Evolutionary conservation across 106 monocot genomes (phyloP), one percentile per base, ranked within the genome.

Genomic region (Gastrodia elata): DNA sequence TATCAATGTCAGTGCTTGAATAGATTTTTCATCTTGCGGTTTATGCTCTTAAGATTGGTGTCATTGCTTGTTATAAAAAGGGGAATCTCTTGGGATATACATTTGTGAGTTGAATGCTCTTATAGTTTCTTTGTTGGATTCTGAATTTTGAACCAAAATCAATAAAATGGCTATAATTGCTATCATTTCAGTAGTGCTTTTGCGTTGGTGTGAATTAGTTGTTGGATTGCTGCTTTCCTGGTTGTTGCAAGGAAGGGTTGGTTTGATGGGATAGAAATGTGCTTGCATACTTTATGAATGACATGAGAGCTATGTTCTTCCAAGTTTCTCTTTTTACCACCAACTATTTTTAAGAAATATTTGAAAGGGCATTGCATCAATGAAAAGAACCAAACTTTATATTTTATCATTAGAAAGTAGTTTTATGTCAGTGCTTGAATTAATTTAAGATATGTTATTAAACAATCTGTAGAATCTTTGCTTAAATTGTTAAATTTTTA

Each of bases 1-100:
- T 14, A 28, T 76, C 67, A 76, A 76, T 55, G 71, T 32, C 57
- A 38, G 78, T 38, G 78, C 72, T 24, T 75, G 41, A 71, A 64
- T 32, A 40, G 8, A 15, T 67, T 37, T 15, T 26, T 22, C 9
- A 26, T 18, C 22, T 70, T 11, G 25, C 39, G 0, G 22, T 52
- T 4, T 52, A n/a, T 46, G 46, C 18, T 42, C 22, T 52, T 52
- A 52, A 52, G 52, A 52, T 5, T 52, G 18, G 52, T 52, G 52
- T 52, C 52, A 6, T 18, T 52, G 5, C 22, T 22, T 5, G 22
- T 52, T 52, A 1, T 52, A 6, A 52, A 52, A 52, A 5, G 52
- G 18, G 52, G 22, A 52, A 4, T 5, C 52, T 52, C 16, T 44
- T 2, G 44, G 8, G 44, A 44, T 44, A 44, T 44, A 7, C 16